Percentiles rank a stretch among this genome's conserved stretches.
phyloP scores from a whole-genome alignment of 192 early-diverging fungal genomes.

The Podila horticola region DNA sequence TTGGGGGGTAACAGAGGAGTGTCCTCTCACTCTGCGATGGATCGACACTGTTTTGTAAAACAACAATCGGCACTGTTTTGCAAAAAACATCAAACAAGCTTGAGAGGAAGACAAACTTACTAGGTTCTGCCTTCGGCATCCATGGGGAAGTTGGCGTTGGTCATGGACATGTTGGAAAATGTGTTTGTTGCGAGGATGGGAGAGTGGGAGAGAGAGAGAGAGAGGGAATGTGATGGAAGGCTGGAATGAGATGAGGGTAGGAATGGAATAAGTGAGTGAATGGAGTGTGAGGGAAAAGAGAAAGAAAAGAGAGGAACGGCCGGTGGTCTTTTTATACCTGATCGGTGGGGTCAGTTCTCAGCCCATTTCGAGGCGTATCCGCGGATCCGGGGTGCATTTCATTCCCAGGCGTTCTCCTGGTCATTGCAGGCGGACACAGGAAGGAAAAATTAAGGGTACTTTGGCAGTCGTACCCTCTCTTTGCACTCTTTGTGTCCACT shows the following conservation, averaged over 20 bases:
- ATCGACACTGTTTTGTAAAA: no score
- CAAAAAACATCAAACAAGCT: no score
- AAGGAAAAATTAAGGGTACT: no score
- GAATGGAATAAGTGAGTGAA: conserved; percentile 1
- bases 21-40: no score
- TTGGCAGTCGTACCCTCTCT: no score
- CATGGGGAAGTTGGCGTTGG: conserved; percentile 85
- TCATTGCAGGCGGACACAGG: no score
- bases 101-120: conserved; percentile 17
- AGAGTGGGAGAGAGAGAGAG: not conserved
- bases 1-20: not conserved
- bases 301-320: not conserved
- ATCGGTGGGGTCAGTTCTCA: not conserved
- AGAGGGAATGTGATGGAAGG: not conserved
- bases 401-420: no score
- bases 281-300: not conserved
- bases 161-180: conserved; percentile 41
- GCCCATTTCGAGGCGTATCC: no score
- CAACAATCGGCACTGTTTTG: no score
- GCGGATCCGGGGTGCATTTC: no score
- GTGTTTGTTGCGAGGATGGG: not conserved
- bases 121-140: conserved; percentile 82
- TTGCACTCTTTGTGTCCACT: no score
- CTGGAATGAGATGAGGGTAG: conserved; percentile 5
- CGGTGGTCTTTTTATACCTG: not conserved